phyloP scores from a whole-genome alignment of 23 red algal genomes.

The Pyropia yezoensis region DNA sequence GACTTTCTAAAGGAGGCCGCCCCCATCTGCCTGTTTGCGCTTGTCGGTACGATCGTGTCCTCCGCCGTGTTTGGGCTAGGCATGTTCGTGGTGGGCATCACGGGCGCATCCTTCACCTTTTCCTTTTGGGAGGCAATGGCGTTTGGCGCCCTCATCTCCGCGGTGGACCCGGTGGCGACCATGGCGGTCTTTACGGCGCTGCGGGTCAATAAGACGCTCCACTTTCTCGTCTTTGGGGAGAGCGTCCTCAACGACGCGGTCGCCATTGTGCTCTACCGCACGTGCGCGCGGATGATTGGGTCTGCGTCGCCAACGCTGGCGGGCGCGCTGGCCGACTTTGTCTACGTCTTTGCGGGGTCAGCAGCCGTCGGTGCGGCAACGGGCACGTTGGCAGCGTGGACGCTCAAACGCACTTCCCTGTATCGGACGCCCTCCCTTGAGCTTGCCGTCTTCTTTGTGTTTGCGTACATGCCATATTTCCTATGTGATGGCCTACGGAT shows the following conservation, averaged over 20 bases:
- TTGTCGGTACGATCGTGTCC: constrained; percentile 87
- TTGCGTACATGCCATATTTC: constrained; percentile 94
- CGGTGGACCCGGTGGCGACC: constrained; percentile 97
- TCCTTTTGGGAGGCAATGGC: constrained; percentile 92
- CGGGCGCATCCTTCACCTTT: constrained; percentile 63
- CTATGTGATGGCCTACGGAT: constrained; percentile 88
- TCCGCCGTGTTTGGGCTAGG: constrained; percentile 71
- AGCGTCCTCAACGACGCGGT: constrained; percentile 98
- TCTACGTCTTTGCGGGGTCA: constrained; percentile 93
- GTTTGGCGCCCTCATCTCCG: constrained; percentile 91
- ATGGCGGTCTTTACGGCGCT: constrained; percentile 98
- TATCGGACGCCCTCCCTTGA: constrained; percentile 80
- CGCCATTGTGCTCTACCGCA: constrained; percentile 91
- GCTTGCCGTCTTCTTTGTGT: constrained; percentile 73
- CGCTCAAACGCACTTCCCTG: constrained; percentile 79
- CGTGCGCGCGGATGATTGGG: constrained; percentile 65
- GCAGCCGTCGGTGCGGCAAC: constrained; percentile 56
- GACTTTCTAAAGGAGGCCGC: constrained; percentile 79
- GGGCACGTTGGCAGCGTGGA: constrained; percentile 37
- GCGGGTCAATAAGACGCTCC: constrained; percentile 93
- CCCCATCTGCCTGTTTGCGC: constrained; percentile 76
- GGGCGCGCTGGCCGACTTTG: constrained; percentile 49
- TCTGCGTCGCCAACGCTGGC: constrained; percentile 35
- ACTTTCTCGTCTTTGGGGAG: constrained; percentile 98
- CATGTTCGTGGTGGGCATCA: constrained; percentile 69